Base-by-base conservation (phyloP, 495 filamentous ascomycete genomes). In the Neurospora sp. region DNA sequence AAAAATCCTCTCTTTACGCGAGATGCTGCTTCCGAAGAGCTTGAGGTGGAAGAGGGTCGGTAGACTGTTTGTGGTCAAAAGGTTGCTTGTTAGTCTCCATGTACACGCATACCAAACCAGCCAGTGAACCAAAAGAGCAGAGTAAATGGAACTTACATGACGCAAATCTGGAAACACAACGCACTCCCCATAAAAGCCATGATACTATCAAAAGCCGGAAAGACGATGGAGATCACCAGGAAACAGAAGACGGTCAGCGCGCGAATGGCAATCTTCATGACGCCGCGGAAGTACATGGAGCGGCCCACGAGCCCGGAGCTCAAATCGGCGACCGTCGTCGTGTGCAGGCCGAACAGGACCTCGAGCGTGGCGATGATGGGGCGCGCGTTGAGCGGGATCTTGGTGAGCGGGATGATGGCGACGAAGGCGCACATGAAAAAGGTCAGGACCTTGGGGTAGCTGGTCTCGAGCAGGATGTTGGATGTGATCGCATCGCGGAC, bases 91-190 rank as follows among this genome's bases (percentile, higher is more conserved):
- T 12, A 31, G 39, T 70, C 14, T 6, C 18, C 41, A 39, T 0
- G n/a, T 72, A n/a, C 72, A 35, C 5, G 48, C 46, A 44, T 11
- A 11, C 2, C 46, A 44, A 5, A 11, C 2, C 5, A 31, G 5
- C 12, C 18, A 44, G 11, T 7, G 11, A 53, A 18, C 5, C 14
- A 18, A 4, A 27, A 79, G 65, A 72, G 48, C 12, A 14, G n/a
- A 31, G 35, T 31, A 14, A 35, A 39, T 39, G 27, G 46, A 81
- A 81, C 84, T 76, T 79, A 86, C 84, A 96, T 94, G 73, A 99
- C 91, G 82, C 96, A 98, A 70, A 98, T 96, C 14, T 92, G 92
- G 80, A 97, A 97, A 79, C 94, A 97, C 70, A 97, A 85, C n/a
- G 93, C 91, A 39, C 89, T 91, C 3, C 96, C 96, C 83, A 98